Conservation (phyloP, 306 rosid species). For the Trifolium pratense region DNA sequence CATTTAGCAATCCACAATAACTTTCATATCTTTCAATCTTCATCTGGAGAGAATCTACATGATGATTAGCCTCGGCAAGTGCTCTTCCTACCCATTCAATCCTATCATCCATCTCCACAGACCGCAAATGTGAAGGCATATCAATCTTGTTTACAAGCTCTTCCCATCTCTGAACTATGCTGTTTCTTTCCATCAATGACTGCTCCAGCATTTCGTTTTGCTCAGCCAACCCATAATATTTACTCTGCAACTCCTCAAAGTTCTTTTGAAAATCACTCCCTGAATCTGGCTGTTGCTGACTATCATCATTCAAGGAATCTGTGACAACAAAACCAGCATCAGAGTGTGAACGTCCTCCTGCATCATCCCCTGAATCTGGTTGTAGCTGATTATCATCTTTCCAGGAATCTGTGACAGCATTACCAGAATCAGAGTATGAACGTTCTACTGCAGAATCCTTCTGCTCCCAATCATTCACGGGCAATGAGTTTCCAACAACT, state of each 20-base stretch:
- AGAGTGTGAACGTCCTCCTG: conserved; percentile 64
- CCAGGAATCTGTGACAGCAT: conserved; percentile 73
- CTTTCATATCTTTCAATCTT: conserved; percentile 75
- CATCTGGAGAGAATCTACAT: conserved; percentile 69
- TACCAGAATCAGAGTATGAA: conserved; percentile 78
- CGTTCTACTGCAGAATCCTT: conserved; percentile 70
- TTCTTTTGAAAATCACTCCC: conserved; percentile 66
- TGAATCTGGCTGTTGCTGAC: conserved; percentile 57
- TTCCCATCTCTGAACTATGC: conserved; percentile 90
- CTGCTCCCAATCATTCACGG: conserved; percentile 76
- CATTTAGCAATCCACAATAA: conserved; percentile 64
- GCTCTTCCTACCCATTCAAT: conserved; percentile 83
- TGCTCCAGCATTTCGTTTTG: conserved; percentile 99
- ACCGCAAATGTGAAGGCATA: conserved; percentile 79
- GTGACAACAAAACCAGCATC: conserved; percentile 73
- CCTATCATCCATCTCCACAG: conserved; percentile 78
- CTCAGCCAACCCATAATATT: conserved; percentile 84
- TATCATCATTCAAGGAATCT: conserved; percentile 83
- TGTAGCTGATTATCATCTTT: conserved; percentile 71
- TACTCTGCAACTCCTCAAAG: conserved; percentile 81
- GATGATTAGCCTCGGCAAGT: conserved; percentile 70
- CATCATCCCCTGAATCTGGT: conserved; percentile 59
- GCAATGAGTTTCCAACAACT: conserved; percentile 61
- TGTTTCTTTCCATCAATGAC: conserved; percentile 91
- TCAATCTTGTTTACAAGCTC: conserved; percentile 80